Conservation (phyloP, 495 filamentous ascomycete species). For the Lasiosphaeria ovina region DNA sequence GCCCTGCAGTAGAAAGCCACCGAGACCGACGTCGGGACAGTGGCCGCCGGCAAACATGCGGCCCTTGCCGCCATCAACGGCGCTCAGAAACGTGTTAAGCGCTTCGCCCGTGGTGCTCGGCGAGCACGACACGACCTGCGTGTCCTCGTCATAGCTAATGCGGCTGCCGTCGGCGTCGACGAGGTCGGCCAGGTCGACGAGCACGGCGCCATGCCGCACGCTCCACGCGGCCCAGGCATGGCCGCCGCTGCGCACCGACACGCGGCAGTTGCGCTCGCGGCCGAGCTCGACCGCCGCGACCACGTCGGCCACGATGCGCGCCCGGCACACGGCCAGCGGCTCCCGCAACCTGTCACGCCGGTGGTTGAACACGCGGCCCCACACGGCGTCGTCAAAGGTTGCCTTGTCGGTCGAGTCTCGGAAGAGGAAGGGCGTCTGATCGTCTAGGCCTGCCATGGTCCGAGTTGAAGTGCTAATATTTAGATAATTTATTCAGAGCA, state of each 20-base stretch:
- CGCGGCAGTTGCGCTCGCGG: constrained; percentile 31
- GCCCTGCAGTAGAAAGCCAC: constrained; percentile 54
- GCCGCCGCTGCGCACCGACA: constrained; percentile 54
- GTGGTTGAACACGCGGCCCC: constrained; percentile 33
- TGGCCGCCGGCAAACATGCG: constrained; percentile 53
- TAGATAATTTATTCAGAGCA: too few relatives aligned
- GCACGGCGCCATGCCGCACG: constrained; percentile 48
- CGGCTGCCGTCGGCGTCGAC: constrained; percentile 12
- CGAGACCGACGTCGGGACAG: constrained; percentile 56
- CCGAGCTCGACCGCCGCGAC: constrained; percentile 47
- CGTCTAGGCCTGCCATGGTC: too few relatives aligned
- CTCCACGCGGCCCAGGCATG: constrained; percentile 56
- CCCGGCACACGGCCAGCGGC: constrained; percentile 47
- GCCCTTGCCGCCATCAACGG: constrained; percentile 28
- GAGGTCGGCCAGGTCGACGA: constrained; percentile 39
- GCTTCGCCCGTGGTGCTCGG: constrained; percentile 45
- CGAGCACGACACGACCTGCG: constrained; percentile 36
- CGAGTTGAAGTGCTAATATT: too few relatives aligned
- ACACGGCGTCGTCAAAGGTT: constrained; percentile 24
- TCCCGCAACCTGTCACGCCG: constrained; percentile 34
- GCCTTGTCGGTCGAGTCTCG: constrained; percentile 20
- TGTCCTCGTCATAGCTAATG: constrained; percentile 38
- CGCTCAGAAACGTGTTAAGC: constrained; percentile 39
- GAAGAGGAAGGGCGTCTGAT: constrained; percentile 7
- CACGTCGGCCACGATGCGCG: constrained; percentile 39